Evolutionary conservation across 116 monocot species (phyloP).

Genomic region (Papilionanthe hybrid): DNA sequence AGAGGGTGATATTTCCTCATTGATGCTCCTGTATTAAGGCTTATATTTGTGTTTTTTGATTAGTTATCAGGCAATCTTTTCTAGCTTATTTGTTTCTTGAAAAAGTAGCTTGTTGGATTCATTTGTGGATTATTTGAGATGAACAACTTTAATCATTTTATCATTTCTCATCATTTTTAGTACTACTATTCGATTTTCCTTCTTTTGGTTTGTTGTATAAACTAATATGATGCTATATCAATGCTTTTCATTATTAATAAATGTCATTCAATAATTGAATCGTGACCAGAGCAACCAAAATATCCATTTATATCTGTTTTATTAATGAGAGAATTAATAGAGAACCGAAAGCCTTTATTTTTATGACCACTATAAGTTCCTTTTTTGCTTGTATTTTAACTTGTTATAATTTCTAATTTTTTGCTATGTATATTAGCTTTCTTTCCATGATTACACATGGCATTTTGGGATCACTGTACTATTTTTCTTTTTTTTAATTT

Average conservation of each 20-base stretch:
- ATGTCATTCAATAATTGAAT: neutral
- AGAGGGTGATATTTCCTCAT: neutral
- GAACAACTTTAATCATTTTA: neutral
- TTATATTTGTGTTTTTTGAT: neutral
- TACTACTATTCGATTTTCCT: neutral
- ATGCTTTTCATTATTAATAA: neutral
- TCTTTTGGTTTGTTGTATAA: neutral
- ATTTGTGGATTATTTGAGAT: neutral
- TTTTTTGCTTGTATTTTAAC: too few species aligned
- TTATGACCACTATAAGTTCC: neutral
- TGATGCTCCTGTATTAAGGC: neutral
- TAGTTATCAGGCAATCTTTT: neutral
- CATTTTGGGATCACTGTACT: too few species aligned
- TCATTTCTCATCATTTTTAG: neutral
- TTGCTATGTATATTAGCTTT: too few species aligned
- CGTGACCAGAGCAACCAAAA: neutral
- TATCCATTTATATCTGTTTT: neutral
- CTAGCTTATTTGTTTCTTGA: neutral
- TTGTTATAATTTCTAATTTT: too few species aligned
- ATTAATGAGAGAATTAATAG: neutral
- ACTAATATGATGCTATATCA: too few species aligned
- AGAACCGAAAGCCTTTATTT: neutral
- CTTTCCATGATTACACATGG: too few species aligned
- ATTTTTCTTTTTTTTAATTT: neutral
- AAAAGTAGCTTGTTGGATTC: too few species aligned